Evolutionary conservation across 192 early-diverging fungal species (phyloP).

Genomic region (Coemansia sp.): DNA sequence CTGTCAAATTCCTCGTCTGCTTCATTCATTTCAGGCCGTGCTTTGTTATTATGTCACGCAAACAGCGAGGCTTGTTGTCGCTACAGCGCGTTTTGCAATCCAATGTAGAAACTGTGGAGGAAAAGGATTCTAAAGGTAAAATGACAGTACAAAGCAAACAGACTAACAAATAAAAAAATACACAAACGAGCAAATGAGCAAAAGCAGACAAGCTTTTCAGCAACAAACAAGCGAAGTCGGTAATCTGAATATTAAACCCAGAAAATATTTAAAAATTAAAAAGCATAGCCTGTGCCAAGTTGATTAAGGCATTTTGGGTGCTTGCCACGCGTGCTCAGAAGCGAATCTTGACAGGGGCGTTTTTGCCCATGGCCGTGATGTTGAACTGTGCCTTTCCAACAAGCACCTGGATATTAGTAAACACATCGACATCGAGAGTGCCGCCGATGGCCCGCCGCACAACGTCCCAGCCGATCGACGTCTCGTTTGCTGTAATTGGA

Average conservation of each 20-base stretch:
- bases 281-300: no score
- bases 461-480: slow-evolving; percentile 52
- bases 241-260: no score
- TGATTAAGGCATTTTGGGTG: no score
- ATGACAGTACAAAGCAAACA: no score
- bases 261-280: no score
- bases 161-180: no score
- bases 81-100: background rate
- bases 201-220: no score
- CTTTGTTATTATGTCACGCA: background rate
- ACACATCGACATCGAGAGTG: slow-evolving; percentile 45
- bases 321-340: background rate
- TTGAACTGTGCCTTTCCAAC: slow-evolving; percentile 43
- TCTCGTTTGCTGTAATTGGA: slow-evolving; percentile 38
- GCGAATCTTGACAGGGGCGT: slow-evolving; percentile 44
- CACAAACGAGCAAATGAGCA: no score
- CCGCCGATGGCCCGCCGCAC: slow-evolving; percentile 42
- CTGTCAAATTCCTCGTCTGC: slow-evolving; percentile 45
- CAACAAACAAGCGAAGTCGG: no score
- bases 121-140: no score
- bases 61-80: no score
- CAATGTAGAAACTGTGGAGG: no score
- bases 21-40: slow-evolving; percentile 18
- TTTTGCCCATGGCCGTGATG: slow-evolving; percentile 34
- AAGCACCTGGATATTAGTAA: slow-evolving; percentile 37